Percentiles rank a stretch among this genome's conserved stretches.
Conservation (phyloP, 768 basidiomycete species). For the Leccinellum albellum region DNA sequence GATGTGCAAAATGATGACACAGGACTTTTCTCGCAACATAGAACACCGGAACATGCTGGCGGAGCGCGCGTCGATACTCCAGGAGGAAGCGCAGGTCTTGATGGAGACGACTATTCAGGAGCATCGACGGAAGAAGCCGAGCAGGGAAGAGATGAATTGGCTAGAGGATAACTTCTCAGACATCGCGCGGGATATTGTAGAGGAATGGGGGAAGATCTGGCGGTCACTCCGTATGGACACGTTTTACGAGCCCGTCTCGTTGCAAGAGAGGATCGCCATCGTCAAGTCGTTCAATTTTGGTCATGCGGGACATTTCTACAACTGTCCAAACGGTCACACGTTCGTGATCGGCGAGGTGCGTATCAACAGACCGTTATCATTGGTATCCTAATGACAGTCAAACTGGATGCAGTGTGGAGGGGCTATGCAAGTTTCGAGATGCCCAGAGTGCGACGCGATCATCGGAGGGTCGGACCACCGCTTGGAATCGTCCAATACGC, state of each 20-base stretch:
- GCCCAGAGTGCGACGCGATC: slow-evolving; percentile 54
- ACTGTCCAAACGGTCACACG: slow-evolving; percentile 57
- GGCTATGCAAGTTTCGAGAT: slow-evolving; percentile 43
- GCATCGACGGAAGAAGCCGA: slow-evolving; percentile 26
- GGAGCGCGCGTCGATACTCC: slow-evolving; percentile 15
- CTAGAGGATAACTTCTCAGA: slow-evolving; percentile 39
- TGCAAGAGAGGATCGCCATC: slow-evolving; percentile 49
- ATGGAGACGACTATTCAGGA: slow-evolving; percentile 2
- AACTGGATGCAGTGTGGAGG: slow-evolving; percentile 50
- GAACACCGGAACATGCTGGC: slow-evolving; percentile 19
- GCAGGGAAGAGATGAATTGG: slow-evolving; percentile 34
- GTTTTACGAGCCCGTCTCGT: slow-evolving; percentile 50
- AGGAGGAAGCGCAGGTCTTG: not conserved
- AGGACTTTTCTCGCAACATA: slow-evolving; percentile 11
- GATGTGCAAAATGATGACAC: slow-evolving; percentile 24
- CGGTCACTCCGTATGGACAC: slow-evolving; percentile 37
- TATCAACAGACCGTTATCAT: not conserved
- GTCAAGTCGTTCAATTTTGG: slow-evolving; percentile 50
- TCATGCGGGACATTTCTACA: slow-evolving; percentile 48
- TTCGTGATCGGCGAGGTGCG: slow-evolving; percentile 56
- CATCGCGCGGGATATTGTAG: slow-evolving; percentile 36
- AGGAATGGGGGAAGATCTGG: slow-evolving; percentile 46
- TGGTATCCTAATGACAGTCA: not conserved
- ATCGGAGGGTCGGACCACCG: slow-evolving; percentile 50
- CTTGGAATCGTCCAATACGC: slow-evolving; percentile 42